These are phyloP conservation scores for Aegilops speltoides DNA, from an alignment of 176 grass and related monocot species.

Conservation along the genomic window DNA sequence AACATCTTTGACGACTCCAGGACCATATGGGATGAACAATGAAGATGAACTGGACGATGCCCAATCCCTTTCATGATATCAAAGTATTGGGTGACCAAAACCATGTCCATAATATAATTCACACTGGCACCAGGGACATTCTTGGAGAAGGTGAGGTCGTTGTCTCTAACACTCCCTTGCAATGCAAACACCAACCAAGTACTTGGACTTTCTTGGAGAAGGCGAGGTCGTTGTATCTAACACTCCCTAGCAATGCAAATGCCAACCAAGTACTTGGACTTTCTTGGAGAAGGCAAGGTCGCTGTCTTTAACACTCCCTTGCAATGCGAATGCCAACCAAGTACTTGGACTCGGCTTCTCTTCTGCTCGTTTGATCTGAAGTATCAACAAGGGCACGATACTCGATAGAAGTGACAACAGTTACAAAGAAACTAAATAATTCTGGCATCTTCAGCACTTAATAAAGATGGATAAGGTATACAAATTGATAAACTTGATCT, in stretches of 20 bases:
- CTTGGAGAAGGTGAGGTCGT: slow-evolving; percentile 3
- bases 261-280: slow-evolving; percentile 36
- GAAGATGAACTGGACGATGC: slow-evolving; percentile 42
- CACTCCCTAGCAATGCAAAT: slow-evolving; percentile 51
- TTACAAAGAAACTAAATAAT: no score
- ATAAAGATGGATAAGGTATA: no score
- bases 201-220: slow-evolving; percentile 19
- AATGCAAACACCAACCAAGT: slow-evolving; percentile 41
- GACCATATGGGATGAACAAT: slow-evolving; percentile 55
- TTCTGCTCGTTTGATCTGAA: slow-evolving; percentile 56
- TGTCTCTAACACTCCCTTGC: slow-evolving; percentile 55
- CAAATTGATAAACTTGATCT: no score
- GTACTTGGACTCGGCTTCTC: slow-evolving; percentile 50
- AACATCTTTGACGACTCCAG: slow-evolving; percentile 38
- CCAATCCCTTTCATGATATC: slow-evolving; percentile 52
- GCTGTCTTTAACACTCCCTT: slow-evolving; percentile 48
- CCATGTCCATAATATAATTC: slow-evolving; percentile 50
- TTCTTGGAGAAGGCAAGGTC: slow-evolving; percentile 6
- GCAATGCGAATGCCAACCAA: slow-evolving; percentile 44
- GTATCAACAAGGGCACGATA: neutral
- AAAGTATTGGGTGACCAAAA: slow-evolving; percentile 50
- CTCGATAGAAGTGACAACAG: no score
- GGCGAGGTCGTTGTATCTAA: slow-evolving; percentile 42
- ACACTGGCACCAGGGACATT: slow-evolving; percentile 13
- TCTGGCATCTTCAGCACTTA: no score